phyloP scores from a whole-genome alignment of 345 rosid genomes.

The Populus simonii region DNA sequence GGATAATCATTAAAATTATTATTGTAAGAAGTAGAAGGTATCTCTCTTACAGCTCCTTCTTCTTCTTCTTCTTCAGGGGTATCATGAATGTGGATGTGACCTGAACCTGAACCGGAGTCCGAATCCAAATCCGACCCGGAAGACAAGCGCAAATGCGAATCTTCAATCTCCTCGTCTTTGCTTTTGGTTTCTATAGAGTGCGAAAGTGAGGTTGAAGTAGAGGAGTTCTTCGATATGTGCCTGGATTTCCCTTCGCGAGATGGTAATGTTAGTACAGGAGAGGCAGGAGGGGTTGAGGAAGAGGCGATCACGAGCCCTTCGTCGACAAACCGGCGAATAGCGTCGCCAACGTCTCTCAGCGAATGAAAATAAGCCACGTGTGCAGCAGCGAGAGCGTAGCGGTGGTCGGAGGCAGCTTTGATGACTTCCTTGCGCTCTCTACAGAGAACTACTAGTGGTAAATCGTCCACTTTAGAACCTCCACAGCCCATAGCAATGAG shows the following conservation, averaged over 20 bases:
- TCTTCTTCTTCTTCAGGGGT: constrained; percentile 17
- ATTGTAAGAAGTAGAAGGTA: constrained; percentile 12
- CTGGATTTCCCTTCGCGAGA: constrained; percentile 58
- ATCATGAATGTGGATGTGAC: constrained; percentile 51
- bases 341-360: constrained; percentile 69
- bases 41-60: not conserved
- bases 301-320: constrained; percentile 65
- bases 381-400: constrained; percentile 82
- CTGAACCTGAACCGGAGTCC: constrained; percentile 39
- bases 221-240: constrained; percentile 26
- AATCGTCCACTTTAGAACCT: constrained; percentile 79
- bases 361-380: constrained; percentile 75
- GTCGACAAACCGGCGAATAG: constrained; percentile 71
- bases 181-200: constrained; percentile 38
- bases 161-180: constrained; percentile 35
- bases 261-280: constrained; percentile 83
- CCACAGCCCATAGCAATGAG: constrained; percentile 74
- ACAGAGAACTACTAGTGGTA: constrained; percentile 69
- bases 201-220: constrained; percentile 63
- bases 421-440: constrained; percentile 68
- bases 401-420: constrained; percentile 66
- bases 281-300: constrained; percentile 40
- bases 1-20: constrained; percentile 24
- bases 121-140: constrained; percentile 62
- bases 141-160: constrained; percentile 61